Conservation (phyloP, 306 rosid species). For the Neltuma alba region DNA sequence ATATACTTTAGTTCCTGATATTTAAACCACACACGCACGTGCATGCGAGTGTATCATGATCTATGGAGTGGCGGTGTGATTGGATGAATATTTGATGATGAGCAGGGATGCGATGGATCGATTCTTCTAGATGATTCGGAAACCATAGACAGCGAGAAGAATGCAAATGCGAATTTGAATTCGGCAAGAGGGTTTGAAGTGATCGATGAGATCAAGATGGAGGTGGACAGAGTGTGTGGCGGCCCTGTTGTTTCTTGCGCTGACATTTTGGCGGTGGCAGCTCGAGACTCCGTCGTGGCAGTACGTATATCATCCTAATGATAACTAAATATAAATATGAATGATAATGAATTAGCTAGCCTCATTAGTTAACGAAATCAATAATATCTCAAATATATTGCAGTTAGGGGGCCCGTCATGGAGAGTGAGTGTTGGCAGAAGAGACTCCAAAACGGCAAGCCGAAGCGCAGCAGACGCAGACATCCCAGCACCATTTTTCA, state of each 20-base stretch:
- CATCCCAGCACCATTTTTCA: slow-evolving; percentile 42
- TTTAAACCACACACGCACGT: no score
- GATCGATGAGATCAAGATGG: slow-evolving; percentile 44
- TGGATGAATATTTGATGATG: not conserved
- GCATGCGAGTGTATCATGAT: no score
- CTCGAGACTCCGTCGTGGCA: slow-evolving; percentile 47
- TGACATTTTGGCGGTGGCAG: slow-evolving; percentile 49
- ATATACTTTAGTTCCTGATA: no score
- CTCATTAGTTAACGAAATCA: no score
- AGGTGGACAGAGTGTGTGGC: slow-evolving; percentile 45
- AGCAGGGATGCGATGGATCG: slow-evolving; percentile 59
- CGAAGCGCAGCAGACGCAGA: slow-evolving; percentile 30
- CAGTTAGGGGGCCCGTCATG: slow-evolving; percentile 63
- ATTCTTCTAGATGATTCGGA: slow-evolving; percentile 44
- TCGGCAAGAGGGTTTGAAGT: slow-evolving; percentile 49
- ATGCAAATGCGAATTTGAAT: not conserved
- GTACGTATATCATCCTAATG: no score
- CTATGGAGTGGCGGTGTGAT: no score
- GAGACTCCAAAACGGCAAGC: slow-evolving; percentile 58
- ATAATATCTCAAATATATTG: not conserved
- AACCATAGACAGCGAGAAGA: slow-evolving; percentile 48
- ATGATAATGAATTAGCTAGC: no score
- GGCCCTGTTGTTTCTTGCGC: slow-evolving; percentile 53
- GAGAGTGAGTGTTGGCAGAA: slow-evolving; percentile 52
- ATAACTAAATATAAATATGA: no score